Evolutionary conservation across 805 yeast species (phyloP), one percentile per base, ranked within the genome.

Genomic region (Wickerhamiella shivajii): DNA sequence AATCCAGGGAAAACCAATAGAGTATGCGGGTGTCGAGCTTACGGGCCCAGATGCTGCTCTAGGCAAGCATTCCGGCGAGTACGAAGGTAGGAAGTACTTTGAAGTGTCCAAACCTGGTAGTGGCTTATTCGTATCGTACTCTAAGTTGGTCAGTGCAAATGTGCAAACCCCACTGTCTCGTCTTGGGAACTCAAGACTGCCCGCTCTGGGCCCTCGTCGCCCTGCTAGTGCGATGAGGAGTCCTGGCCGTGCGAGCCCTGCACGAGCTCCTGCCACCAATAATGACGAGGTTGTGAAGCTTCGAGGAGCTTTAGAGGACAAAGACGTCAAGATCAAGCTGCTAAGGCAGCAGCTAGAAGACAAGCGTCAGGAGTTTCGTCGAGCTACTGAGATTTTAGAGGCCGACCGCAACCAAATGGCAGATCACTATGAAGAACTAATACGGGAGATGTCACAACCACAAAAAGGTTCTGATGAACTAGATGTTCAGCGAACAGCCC

Each of bases 31-130:
- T 2, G 66, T 87, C 5, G 96, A 87, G 51, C 59, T 87, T 27
- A 47, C 72, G n/a, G 85, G 79, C 2, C 42, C 40, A 20, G 38
- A 37, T 6, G 74, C 72, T 1, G 57, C 67, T 0, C 50, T 60
- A 4, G 98, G 98, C 15, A 79, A 81, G 53, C 90, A 87, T 49
- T 68, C 71, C 35, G 98, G 98, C n/a, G 66, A 69, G 26, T 83
- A 74, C 28, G 68, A 75, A 37, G 93, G 93, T 21, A 40, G 39
- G 25, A 60, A 60, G 34, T 84, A 84, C 51, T 85, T 85, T 49
- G 59, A 61, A 4, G 80, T 85, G 0, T 55, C 60, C 5, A 56
- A 49, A 22, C 77, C 84, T 0, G 67, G 67, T 37, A 63, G 83
- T 13, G 96, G 96, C 0, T 54, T 85, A 18, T 85, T 85, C 47